Base-by-base conservation (phyloP, 352 stramenopile genomes). In the Phytopythium cucurbitacearum region DNA sequence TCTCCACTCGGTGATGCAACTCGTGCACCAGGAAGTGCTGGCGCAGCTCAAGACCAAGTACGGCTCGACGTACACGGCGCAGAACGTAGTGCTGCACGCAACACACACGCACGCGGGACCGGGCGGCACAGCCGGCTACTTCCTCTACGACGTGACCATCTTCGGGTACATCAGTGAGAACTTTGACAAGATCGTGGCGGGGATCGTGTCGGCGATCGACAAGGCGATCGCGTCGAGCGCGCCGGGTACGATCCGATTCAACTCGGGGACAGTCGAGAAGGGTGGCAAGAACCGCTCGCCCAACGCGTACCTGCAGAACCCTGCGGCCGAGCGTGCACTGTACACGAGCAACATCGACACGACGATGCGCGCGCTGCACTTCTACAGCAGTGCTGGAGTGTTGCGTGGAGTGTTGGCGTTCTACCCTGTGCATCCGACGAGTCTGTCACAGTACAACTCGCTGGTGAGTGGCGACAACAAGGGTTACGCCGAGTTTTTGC, bases 381-480 rank as follows among this genome's bases (percentile, higher is more conserved):
- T 95, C 53, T 57, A 50, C 37, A 64, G 75, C 15, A 40, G 53
- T 5, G 39, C 48, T 5, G 66, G 59, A n/a, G 67, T 54, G 5
- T 53, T 76, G 13, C 63, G 85, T 9, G 82, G 79, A 12, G 59
- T 86, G 9, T 32, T 94, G n/a, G 85, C 75, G 9, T 95, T 83
- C 49, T 80, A 71, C 50, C 76, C 82, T 2, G 83, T 94, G 11
- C 85, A 96, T 58, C 72, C 76, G 15, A 95, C 85, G 9, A 89
- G 67, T 60, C 69, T 96, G 57, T 89, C 75, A 28, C 65, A 79
- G 39, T 69, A 69, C n/a, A 95, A 95, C 64, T 47, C 60, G 8
- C 60, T 95, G 8, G 67, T 94, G 40, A 88, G 71, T 40, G 80
- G 80, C 42, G 85, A 95, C 69, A 95, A 96, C 65, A 90, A 93